phyloP scores from a whole-genome alignment of 768 basidiomycete species.

The Psilocybe cyanescens region DNA sequence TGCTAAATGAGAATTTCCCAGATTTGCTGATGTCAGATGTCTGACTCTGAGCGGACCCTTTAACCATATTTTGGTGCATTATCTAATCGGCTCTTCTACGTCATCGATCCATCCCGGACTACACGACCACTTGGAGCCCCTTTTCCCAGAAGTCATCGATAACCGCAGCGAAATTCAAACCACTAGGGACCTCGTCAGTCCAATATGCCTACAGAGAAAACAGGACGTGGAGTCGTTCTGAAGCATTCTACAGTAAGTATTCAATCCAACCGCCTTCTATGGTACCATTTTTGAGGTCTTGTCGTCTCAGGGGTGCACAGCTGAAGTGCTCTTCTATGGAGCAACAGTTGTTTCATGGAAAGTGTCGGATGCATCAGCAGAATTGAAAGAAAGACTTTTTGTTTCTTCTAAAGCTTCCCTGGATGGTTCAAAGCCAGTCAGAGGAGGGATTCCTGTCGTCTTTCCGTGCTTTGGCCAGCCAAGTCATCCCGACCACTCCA shows the following conservation, averaged over 20 bases:
- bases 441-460: slow-evolving; percentile 62
- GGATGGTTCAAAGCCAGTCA: slow-evolving; percentile 78
- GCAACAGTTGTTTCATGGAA: slow-evolving; percentile 92
- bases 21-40: too few species aligned
- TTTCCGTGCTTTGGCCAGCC: slow-evolving; percentile 94
- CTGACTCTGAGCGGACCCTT: too few species aligned
- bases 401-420: slow-evolving; percentile 78
- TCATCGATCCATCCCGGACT: too few species aligned
- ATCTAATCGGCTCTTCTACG: too few species aligned
- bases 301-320: slow-evolving; percentile 59
- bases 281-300: background rate
- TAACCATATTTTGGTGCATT: too few species aligned
- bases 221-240: slow-evolving; percentile 48
- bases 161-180: too few species aligned
- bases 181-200: too few species aligned
- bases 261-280: background rate
- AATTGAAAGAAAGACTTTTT: slow-evolving; percentile 73
- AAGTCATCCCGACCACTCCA: slow-evolving; percentile 68
- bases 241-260: slow-evolving; percentile 63
- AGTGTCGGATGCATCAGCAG: slow-evolving; percentile 40
- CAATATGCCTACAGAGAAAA: slow-evolving; percentile 60
- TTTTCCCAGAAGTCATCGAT: too few species aligned
- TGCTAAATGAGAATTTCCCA: too few species aligned
- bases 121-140: too few species aligned
- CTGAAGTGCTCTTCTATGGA: slow-evolving; percentile 75